These are phyloP conservation scores for Stephanodiscus minutulus DNA, from an alignment of 108 stramenopile species.

Conservation along the genomic window DNA sequence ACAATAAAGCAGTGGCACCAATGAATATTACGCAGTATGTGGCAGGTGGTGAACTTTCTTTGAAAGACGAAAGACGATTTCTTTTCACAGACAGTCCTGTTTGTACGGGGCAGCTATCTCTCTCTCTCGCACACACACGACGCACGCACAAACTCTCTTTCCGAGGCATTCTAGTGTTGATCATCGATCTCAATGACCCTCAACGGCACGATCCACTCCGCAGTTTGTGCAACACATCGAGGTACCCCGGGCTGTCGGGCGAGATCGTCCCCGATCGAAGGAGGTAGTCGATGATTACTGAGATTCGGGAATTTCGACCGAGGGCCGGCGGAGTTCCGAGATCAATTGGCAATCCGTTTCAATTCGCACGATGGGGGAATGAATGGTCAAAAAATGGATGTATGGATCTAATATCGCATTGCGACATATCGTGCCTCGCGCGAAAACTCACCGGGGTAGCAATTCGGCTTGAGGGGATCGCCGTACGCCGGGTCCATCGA, in stretches of 20 bases:
- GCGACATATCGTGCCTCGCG: background rate
- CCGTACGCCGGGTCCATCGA: slow-evolving; percentile 57
- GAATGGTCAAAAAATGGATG: background rate
- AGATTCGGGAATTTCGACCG: background rate
- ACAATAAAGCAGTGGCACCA: too few relatives aligned
- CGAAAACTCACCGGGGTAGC: slow-evolving; percentile 60
- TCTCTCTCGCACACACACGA: too few relatives aligned
- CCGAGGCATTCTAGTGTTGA: too few relatives aligned
- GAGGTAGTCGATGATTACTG: slow-evolving; percentile 84
- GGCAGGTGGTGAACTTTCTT: too few relatives aligned
- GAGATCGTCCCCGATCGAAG: slow-evolving; percentile 61
- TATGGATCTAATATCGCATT: background rate
- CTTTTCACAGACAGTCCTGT: too few relatives aligned
- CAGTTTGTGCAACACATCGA: slow-evolving; percentile 74
- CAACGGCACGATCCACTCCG: slow-evolving; percentile 66
- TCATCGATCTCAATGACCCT: too few relatives aligned
- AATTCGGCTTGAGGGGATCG: slow-evolving; percentile 92
- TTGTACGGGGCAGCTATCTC: too few relatives aligned
- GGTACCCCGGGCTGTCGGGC: slow-evolving; percentile 75
- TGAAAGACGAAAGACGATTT: too few relatives aligned
- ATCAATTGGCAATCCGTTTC: background rate
- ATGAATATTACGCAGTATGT: too few relatives aligned
- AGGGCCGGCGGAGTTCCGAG: background rate
- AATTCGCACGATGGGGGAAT: background rate
- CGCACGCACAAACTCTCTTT: too few relatives aligned